These are phyloP conservation scores for Pterocarpus santalinus DNA, from an alignment of 306 rosid genomes.

Conservation along the genomic window DNA sequence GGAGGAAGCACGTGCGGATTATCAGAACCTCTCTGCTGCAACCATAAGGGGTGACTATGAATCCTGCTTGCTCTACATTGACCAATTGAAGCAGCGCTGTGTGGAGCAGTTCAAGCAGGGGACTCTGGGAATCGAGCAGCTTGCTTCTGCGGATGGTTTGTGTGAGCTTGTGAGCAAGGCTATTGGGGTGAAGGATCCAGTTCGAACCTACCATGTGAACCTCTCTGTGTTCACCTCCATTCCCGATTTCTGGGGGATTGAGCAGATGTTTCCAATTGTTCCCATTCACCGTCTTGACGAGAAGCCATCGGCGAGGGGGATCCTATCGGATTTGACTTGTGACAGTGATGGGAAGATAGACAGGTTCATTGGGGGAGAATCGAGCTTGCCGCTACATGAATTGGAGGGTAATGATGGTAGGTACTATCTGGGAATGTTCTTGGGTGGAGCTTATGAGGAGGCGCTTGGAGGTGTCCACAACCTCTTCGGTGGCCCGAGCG, in stretches of 20 bases:
- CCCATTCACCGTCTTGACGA: constrained; percentile 93
- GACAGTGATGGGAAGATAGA: constrained; percentile 96
- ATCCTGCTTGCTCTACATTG: constrained; percentile 66
- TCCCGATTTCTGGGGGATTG: constrained; percentile 90
- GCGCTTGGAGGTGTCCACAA: constrained; percentile 98
- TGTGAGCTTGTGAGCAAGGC: constrained; percentile 77
- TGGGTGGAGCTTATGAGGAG: constrained; percentile 99
- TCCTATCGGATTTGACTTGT: constrained; percentile 88
- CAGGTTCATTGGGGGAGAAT: constrained; percentile 84
- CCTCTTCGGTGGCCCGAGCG: constrained; percentile 92
- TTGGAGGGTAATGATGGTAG: constrained; percentile 60
- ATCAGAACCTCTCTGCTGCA: constrained; percentile 63
- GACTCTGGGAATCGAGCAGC: constrained; percentile 76
- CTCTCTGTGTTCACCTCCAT: constrained; percentile 88
- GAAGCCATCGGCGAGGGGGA: constrained; percentile 68
- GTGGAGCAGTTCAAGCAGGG: constrained; percentile 91
- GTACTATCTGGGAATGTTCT: constrained; percentile 96
- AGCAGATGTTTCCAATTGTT: constrained; percentile 78
- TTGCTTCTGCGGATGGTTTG: constrained; percentile 86
- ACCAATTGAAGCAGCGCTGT: constrained; percentile 70
- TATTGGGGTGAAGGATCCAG: constrained; percentile 64
- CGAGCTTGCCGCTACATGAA: constrained; percentile 88
- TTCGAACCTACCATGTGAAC: constrained; percentile 80
- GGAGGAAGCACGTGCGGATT: constrained; percentile 69
- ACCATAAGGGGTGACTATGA: constrained; percentile 64